Evolutionary conservation across 2,329 filamentous ascomycete genomes (phyloP).

Genomic region (Xylaria sp.): DNA sequence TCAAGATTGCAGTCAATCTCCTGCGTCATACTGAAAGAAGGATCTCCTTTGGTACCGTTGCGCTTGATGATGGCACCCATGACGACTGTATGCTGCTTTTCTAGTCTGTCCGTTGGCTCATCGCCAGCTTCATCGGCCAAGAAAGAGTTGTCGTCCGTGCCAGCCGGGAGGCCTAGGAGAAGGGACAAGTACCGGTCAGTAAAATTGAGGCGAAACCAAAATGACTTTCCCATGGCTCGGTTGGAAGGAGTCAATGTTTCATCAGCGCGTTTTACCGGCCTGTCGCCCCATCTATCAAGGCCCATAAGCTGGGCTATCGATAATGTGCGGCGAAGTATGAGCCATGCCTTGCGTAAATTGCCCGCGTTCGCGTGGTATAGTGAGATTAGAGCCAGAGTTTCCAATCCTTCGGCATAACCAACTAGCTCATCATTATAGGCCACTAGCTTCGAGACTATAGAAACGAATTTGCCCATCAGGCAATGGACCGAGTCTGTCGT

Average conservation of each 20-base stretch:
- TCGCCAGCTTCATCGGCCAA: conserved; percentile 48
- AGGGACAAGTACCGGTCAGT: conserved; percentile 64
- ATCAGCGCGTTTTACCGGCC: conserved; percentile 55
- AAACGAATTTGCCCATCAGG: conserved; percentile 51
- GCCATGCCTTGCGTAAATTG: conserved; percentile 65
- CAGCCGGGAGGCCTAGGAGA: conserved; percentile 61
- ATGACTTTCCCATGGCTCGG: conserved; percentile 47
- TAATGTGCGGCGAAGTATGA: conserved; percentile 62
- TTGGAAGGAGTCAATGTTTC: conserved; percentile 49
- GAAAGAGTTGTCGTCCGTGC: conserved; percentile 56
- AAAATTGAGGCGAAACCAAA: conserved; percentile 64
- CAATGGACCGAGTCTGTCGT: conserved; percentile 42
- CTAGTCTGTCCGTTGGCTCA: conserved; percentile 57
- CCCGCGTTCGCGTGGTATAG: conserved; percentile 65
- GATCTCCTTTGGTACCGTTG: conserved; percentile 53
- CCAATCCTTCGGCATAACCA: conserved; percentile 63
- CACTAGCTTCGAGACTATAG: conserved; percentile 54
- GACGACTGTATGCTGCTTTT: conserved; percentile 57
- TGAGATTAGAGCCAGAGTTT: conserved; percentile 61
- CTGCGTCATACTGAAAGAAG: conserved; percentile 56
- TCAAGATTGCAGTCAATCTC: conserved; percentile 62
- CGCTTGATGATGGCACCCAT: conserved; percentile 60
- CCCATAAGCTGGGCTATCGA: conserved; percentile 64
- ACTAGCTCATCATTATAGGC: conserved; percentile 64
- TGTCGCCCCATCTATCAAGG: conserved; percentile 53